A percentile compares a stretch with the other conserved stretches of the same genome.
Evolutionary conservation across 768 basidiomycete genomes (phyloP).

Genomic region (Tephrocybe sp.): DNA sequence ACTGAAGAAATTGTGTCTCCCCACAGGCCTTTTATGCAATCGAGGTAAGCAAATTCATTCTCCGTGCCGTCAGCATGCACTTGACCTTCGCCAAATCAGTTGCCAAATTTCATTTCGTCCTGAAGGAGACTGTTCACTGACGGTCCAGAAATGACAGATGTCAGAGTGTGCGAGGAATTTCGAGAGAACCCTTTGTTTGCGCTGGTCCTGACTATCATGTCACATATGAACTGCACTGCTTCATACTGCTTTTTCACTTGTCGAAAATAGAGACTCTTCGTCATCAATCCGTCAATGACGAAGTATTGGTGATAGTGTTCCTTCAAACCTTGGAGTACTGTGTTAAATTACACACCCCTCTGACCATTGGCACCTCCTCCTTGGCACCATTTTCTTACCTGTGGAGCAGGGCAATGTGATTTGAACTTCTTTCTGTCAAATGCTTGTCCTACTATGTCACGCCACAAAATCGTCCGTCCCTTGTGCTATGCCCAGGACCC

Average conservation of each 20-base stretch:
- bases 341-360: background rate
- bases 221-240: background rate
- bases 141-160: background rate
- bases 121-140: background rate
- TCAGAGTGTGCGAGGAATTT: constrained; percentile 7
- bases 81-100: background rate
- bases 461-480: background rate
- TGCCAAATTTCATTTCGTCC: background rate
- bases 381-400: background rate
- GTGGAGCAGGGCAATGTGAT: background rate
- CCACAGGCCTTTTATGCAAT: constrained; percentile 8
- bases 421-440: background rate
- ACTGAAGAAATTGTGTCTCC: constrained; percentile 7
- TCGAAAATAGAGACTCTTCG: background rate
- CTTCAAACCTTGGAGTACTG: background rate
- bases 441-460: background rate
- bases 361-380: background rate
- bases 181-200: background rate
- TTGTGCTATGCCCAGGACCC: background rate
- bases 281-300: background rate
- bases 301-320: background rate
- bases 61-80: constrained; percentile 3
- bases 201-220: background rate
- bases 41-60: background rate
- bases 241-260: background rate